Evolutionary conservation across 768 basidiomycete genomes (phyloP), one percentile per base, ranked within the genome.

Genomic region (Lyophyllum shimeji): DNA sequence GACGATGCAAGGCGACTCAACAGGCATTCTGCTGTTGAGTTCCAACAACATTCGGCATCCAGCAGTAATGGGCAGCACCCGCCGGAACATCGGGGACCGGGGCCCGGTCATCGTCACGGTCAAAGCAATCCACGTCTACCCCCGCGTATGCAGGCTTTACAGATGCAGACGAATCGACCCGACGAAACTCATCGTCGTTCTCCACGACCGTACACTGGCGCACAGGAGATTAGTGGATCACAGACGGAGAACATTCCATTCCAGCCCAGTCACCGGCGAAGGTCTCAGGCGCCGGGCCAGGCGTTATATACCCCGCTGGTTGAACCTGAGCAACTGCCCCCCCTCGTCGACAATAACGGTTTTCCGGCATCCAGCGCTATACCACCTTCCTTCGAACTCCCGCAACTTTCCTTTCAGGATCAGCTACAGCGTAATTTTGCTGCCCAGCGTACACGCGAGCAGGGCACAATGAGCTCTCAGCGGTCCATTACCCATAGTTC

Each of bases 81-180:
- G 31, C 43, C 50, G 17, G 58, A 49, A 44, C 52, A 57, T 47
- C 55, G 58, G 53, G 29, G 42, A 21, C 46, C 53, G 3, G 50
- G 29, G 11, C 50, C 57, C 39, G 53, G 31, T 55, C 50, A 53
- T 46, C 60, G 60, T 2, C 50, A 52, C 7, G 42, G 48, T 53
- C 51, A 47, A 50, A 56, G n/a, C 15, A 58, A 60, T 42, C 44
- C 52, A 20, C 59, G 59, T 39, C 53, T 63, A 31, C 62, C 62
- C 37, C 62, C 62, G 3, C 62, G 62, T 17, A 63, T 63, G 62
- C 62, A 63, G 45, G 62, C 62, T 31, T 31, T 63, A 12, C 62
- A 63, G 47, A 61, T 56, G 57, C 60, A 61, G 39, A 46, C 46
- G 13, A 53, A 46, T 29, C 52, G 60, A 21, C 54, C 51, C 13